phyloP scores from a whole-genome alignment of 768 basidiomycete species.

The Boletus patriciae region DNA sequence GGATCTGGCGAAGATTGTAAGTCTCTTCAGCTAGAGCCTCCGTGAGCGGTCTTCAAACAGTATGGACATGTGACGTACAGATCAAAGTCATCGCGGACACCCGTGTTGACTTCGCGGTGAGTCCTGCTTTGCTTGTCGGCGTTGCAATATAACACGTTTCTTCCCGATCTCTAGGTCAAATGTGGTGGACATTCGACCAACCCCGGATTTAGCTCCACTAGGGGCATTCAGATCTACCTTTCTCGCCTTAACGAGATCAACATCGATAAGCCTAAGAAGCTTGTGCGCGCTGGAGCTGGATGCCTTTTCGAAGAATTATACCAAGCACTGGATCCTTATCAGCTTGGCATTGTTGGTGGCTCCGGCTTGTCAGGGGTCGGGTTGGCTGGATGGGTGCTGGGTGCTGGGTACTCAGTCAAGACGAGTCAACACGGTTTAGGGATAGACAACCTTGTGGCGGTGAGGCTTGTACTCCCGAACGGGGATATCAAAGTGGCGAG shows the following conservation, averaged over 20 bases:
- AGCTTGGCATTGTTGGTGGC: slow-evolving; percentile 26
- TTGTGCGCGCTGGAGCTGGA: slow-evolving; percentile 29
- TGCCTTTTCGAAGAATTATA: slow-evolving; percentile 33
- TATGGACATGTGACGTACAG: background rate
- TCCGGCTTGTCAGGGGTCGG: slow-evolving; percentile 28
- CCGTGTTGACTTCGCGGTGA: slow-evolving; percentile 12
- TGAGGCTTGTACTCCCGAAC: slow-evolving; percentile 31
- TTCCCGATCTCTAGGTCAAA: slow-evolving; percentile 27
- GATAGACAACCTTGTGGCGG: slow-evolving; percentile 34
- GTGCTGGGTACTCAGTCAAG: slow-evolving; percentile 38
- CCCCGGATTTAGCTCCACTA: slow-evolving; percentile 34
- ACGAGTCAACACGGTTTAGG: slow-evolving; percentile 36
- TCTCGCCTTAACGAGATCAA: slow-evolving; percentile 22
- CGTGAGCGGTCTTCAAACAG: background rate
- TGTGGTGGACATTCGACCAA: slow-evolving; percentile 33
- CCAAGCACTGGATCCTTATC: slow-evolving; percentile 5
- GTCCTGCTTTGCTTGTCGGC: background rate
- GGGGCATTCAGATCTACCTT: slow-evolving; percentile 32
- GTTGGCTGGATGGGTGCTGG: slow-evolving; percentile 34
- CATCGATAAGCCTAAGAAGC: background rate
- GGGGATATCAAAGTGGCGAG: slow-evolving; percentile 18
- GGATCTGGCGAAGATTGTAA: slow-evolving; percentile 9
- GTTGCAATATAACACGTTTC: too few relatives aligned
- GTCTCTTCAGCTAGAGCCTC: background rate
- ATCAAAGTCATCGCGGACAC: slow-evolving; percentile 7